Percentiles rank a stretch among this genome's conserved stretches.
phyloP scores from a whole-genome alignment of 345 rosid genomes.

The Bruguiera gymnorhiza region DNA sequence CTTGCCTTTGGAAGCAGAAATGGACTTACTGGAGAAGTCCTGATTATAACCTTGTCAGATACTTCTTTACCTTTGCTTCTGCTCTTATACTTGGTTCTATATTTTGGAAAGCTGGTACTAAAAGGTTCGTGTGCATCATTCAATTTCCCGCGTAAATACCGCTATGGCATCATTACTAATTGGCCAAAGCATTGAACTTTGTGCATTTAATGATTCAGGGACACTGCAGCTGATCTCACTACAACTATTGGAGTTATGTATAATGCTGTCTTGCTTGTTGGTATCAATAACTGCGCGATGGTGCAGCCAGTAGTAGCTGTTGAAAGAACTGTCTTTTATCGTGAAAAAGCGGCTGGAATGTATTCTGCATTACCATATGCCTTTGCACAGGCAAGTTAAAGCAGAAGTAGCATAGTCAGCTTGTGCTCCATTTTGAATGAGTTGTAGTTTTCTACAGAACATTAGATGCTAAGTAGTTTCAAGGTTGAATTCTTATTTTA shows the following conservation, averaged over 20 bases:
- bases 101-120: slow-evolving; percentile 34
- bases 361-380: slow-evolving; percentile 47
- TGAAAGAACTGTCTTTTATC: slow-evolving; percentile 65
- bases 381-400: slow-evolving; percentile 36
- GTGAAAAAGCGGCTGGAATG: slow-evolving; percentile 72
- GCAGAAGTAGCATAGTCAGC: neutral
- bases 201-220: slow-evolving; percentile 30
- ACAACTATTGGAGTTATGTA: slow-evolving; percentile 76
- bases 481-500: neutral
- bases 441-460: no score
- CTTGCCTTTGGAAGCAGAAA: slow-evolving; percentile 43
- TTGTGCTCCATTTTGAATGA: no score
- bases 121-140: slow-evolving; percentile 15
- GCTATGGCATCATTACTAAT: neutral
- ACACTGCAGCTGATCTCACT: slow-evolving; percentile 38
- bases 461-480: no score
- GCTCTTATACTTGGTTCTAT: slow-evolving; percentile 33
- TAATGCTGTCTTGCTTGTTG: slow-evolving; percentile 50
- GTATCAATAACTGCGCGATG: slow-evolving; percentile 60
- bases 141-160: neutral
- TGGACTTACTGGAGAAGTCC: slow-evolving; percentile 46
- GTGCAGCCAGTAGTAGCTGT: slow-evolving; percentile 63
- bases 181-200: neutral
- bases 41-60: slow-evolving; percentile 40
- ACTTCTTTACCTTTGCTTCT: slow-evolving; percentile 24